Evolutionary conservation across 192 early-diverging fungal genomes (phyloP), one percentile per base, ranked within the genome.

Genomic region (Umbelopsis vinacea): DNA sequence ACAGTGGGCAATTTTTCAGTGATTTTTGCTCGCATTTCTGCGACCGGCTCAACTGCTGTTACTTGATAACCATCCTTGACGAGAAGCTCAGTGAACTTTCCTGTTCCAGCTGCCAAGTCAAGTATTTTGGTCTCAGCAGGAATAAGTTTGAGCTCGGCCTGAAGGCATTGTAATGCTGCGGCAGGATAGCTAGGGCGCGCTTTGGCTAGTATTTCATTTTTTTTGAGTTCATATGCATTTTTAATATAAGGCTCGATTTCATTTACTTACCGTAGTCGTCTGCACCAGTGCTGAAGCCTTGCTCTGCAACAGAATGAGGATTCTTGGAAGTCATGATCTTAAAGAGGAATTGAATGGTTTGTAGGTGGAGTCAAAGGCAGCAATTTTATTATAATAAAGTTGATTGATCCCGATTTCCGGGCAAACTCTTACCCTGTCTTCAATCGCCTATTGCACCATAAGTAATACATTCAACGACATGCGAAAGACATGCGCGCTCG

Each of bases 31-130:
- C 74, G 43, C 79, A 80, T 80, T 1, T 35, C 48, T 21, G 71
- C 71, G 1, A 71, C 74, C 0, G 79, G 79, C 40, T 80, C 79
- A 6, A 80, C 71, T 1, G 79, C 74, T 0, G 74, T 72, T 9
- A 80, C 24, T 37, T 69, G 19, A 38, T 57, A 71, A 3, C 68
- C 54, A 2, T 37, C 47, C 22, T 68, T 47, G 0, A 50, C 52
- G 11, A 80, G 45, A 0, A 76, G 48, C 45, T 69, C 24, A 4
- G 79, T 73, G 55, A 80, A 73, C n/a, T 72, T 73, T 4, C 79
- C 79, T 6, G 79, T 80, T 10, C 79, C 79, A 4, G 79, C 71
- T 10, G 66, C 79, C 0, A 80, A n/a, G 17, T 80, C 79, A n/a
- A 70, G 15, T 0, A 76, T 40, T 3, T 80, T 71, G 8, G 67